Percentiles rank a stretch among this genome's conserved stretches.
These are phyloP conservation scores for Metarhizium robertsii DNA, from an alignment of 2,329 filamentous ascomycete species.

Conservation along the genomic window DNA sequence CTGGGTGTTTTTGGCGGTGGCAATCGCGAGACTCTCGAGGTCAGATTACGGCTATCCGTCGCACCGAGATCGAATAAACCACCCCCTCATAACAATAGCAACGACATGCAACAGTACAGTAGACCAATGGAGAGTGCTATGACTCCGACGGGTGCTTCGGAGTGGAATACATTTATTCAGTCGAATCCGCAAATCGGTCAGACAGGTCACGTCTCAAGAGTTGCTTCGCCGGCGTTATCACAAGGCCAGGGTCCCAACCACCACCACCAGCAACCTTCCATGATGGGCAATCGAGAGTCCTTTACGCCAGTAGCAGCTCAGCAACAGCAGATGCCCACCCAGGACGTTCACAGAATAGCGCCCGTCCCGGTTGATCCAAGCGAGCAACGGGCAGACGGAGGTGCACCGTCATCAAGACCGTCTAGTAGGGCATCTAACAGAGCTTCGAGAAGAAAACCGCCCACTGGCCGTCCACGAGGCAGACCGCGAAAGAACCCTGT, in stretches of 20 bases:
- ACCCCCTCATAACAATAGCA: conserved; percentile 15
- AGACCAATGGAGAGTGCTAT: conserved; percentile 25
- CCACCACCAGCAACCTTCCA: conserved; percentile 7
- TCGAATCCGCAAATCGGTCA: conserved; percentile 50
- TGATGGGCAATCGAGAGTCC: conserved; percentile 17
- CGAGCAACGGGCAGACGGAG: conserved; percentile 10
- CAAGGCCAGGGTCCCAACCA: conserved; percentile 14
- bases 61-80: conserved; percentile 49
- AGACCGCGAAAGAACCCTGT: conserved; percentile 44
- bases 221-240: conserved; percentile 28
- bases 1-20: conserved; percentile 77
- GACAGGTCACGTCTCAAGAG: conserved; percentile 19
- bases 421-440: conserved; percentile 50
- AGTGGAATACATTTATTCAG: conserved; percentile 72
- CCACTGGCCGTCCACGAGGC: conserved; percentile 47
- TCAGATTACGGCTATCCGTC: conserved; percentile 77
- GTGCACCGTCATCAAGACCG: conserved; percentile 39
- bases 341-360: conserved; percentile 25
- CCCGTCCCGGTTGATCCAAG: conserved; percentile 21
- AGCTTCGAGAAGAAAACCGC: conserved; percentile 26
- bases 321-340: conserved; percentile 11
- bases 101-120: conserved; percentile 9
- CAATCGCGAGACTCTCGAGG: conserved; percentile 80
- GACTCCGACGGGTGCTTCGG: conserved; percentile 52
- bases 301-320: conserved; percentile 12